A percentile compares a stretch with the other conserved stretches of the same genome.
Conservation (phyloP, 257 asterid species). For the Fraxinus excelsior region DNA sequence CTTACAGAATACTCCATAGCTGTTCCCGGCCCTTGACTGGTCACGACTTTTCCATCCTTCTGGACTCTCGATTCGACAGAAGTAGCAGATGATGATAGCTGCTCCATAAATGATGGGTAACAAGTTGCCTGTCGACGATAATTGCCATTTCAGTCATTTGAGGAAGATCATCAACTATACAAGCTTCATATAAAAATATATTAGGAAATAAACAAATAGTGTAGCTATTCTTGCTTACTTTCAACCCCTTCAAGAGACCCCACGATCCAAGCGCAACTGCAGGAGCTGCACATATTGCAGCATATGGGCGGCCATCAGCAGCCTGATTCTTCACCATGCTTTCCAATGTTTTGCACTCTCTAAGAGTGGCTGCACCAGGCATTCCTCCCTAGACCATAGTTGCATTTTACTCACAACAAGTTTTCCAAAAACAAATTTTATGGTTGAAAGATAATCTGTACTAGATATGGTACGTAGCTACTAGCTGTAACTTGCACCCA, state of each 20-base stretch:
- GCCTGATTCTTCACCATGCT: slow-evolving; percentile 73
- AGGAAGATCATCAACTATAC: slow-evolving; percentile 1
- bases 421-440: background rate
- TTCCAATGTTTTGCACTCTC: slow-evolving; percentile 75
- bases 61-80: slow-evolving; percentile 86
- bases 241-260: slow-evolving; percentile 86
- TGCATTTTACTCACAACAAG: background rate
- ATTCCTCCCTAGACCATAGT: slow-evolving; percentile 67
- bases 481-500: background rate
- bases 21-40: slow-evolving; percentile 97
- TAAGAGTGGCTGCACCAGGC: slow-evolving; percentile 84
- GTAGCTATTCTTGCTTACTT: slow-evolving; percentile 39
- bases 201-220: background rate
- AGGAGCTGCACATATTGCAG: slow-evolving; percentile 97
- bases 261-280: slow-evolving; percentile 92
- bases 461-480: background rate
- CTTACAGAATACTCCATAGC: slow-evolving; percentile 82
- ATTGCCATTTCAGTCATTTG: slow-evolving; percentile 19
- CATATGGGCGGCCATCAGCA: slow-evolving; percentile 60
- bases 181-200: background rate
- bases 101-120: slow-evolving; percentile 87
- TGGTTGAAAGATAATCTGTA: background rate
- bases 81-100: slow-evolving; percentile 59
- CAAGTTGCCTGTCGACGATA: slow-evolving; percentile 75
- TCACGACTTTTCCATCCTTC: slow-evolving; percentile 80